Evolutionary conservation across 2,329 filamentous ascomycete species (phyloP), one percentile per base, ranked within the genome.

Genomic region (Aureobasidium sp.): DNA sequence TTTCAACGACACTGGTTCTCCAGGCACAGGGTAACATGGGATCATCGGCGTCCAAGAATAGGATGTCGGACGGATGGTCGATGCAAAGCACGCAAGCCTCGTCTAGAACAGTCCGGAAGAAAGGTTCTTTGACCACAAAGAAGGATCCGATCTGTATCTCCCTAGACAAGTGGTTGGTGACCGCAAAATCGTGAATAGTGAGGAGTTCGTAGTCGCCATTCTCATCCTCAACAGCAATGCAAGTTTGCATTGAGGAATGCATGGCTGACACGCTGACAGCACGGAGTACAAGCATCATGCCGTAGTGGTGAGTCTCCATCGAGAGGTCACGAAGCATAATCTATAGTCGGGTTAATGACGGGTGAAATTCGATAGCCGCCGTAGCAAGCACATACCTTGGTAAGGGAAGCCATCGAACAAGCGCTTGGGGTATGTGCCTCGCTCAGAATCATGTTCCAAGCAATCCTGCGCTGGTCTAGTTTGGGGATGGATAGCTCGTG

Each of bases 361-460:
- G 5, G 2, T 20, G 13, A 26, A n/a, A 32, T 36, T 15, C 3
- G 20, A 26, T 3, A 37, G 34, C 3, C 34, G 13, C n/a, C 13
- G 12, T 34, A 29, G 26, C 20, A 26, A 26, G 10, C 4, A 37
- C 48, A 26, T 32, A 47, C 53, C 53, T 47, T 57, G 5, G 9
- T 24, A 7, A 57, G 53, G 7, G 53, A 46, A 27, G 29, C 29
- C 29, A 47, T 24, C 26, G 53, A 10, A 17, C 41, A 46, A 13
- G n/a, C 15, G 15, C 41, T 56, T 15, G 53, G 53, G 13, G 41
- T 26, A 20, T 57, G 43, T 8, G 44, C 10, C 20, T 57, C 53
- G n/a, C 53, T 57, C 29, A 57, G 29, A 17, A 57, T 57, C 53
- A 57, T 57, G 39, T 57, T 57, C 53, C 53, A 57, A 10, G 53